Conservation (phyloP, 441 rosid genomes). For the Arabidopsis hybrid region DNA sequence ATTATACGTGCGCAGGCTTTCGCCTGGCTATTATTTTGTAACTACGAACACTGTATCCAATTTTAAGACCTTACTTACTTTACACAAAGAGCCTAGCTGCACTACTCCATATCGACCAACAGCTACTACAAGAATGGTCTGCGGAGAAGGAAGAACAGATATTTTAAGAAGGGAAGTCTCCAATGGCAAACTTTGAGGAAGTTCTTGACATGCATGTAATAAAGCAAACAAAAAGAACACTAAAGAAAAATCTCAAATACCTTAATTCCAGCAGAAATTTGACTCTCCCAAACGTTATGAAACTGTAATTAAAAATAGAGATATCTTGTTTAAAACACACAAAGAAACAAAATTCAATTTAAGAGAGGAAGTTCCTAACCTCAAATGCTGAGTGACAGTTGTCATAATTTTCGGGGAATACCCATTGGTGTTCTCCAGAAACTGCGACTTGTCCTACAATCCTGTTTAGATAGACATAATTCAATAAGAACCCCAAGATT, state of each 20-base stretch:
- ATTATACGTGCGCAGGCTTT: neutral
- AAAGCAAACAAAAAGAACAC: neutral
- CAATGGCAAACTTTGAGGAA: slow-evolving; percentile 19
- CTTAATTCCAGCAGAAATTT: slow-evolving; percentile 81
- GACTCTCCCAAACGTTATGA: slow-evolving; percentile 82
- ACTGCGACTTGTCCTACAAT: slow-evolving; percentile 87
- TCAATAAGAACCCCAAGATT: slow-evolving; percentile 13
- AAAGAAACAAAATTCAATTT: neutral
- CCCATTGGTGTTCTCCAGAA: slow-evolving; percentile 85
- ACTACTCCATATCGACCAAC: slow-evolving; percentile 84
- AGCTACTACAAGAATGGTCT: slow-evolving; percentile 81
- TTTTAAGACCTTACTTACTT: slow-evolving; percentile 57
- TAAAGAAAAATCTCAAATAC: slow-evolving; percentile 45
- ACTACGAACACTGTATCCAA: slow-evolving; percentile 6
- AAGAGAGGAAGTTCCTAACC: slow-evolving; percentile 51
- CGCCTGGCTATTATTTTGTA: slow-evolving; percentile 7
- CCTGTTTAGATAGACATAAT: slow-evolving; percentile 55
- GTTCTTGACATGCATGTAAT: neutral
- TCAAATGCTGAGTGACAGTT: slow-evolving; percentile 59
- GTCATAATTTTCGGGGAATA: slow-evolving; percentile 56
- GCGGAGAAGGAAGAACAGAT: slow-evolving; percentile 39
- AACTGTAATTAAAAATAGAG: slow-evolving; percentile 54
- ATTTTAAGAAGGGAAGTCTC: neutral
- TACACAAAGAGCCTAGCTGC: slow-evolving; percentile 82
- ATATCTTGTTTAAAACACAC: slow-evolving; percentile 6